A percentile compares a stretch with the other conserved stretches of the same genome.
Evolutionary conservation across 805 yeast genomes (phyloP).

Genomic region (Saccharomyces paradoxus): DNA sequence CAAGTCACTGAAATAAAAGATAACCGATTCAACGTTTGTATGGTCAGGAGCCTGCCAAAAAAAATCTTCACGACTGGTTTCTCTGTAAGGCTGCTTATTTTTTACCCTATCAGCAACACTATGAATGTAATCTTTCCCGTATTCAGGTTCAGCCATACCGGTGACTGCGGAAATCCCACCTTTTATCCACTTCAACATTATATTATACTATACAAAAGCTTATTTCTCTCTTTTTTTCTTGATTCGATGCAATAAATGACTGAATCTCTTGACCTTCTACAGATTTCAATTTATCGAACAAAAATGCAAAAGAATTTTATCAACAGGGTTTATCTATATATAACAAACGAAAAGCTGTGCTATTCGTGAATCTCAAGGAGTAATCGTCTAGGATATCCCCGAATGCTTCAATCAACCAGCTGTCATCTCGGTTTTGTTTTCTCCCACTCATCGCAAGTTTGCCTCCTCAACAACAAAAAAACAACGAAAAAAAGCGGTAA

Average conservation of each 20-base stretch:
- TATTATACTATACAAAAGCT: neutral
- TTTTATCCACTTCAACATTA: conserved; percentile 76
- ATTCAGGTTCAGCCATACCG: conserved; percentile 95
- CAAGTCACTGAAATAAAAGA: conserved; percentile 72
- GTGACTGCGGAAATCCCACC: conserved; percentile 87
- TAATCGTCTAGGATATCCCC: neutral
- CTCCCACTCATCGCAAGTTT: neutral
- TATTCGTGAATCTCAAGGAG: neutral
- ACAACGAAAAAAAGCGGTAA: neutral
- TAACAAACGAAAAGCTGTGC: neutral
- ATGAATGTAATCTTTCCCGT: conserved; percentile 86
- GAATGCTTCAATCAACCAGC: neutral
- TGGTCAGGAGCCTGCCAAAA: conserved; percentile 64
- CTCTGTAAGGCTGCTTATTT: conserved; percentile 50
- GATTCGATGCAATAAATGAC: neutral
- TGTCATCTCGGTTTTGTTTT: neutral
- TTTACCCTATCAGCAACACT: conserved; percentile 61
- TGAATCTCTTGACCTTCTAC: neutral
- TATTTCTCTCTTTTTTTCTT: neutral
- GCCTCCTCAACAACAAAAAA: neutral
- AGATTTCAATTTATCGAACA: neutral
- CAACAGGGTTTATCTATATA: neutral
- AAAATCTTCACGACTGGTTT: conserved; percentile 59
- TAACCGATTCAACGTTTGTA: conserved; percentile 93
- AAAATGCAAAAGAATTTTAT: neutral